Evolutionary conservation across 2,329 filamentous ascomycete genomes (phyloP), one percentile per base, ranked within the genome.

Genomic region (Arthroderma sp.): DNA sequence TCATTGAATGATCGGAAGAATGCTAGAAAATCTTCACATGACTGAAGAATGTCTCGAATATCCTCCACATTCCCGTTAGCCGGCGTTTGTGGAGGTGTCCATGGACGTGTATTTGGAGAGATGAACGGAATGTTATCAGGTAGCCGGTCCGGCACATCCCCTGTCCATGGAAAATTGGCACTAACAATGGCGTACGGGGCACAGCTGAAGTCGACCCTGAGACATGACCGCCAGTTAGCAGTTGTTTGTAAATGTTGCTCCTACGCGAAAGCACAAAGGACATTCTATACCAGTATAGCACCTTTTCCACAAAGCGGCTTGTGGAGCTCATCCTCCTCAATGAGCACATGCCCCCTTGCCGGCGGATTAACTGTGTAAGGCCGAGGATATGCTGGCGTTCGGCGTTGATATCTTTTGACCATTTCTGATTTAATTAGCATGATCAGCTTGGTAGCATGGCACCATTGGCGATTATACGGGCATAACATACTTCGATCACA

Each of bases 181-280:
- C 52, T 49, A 37, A 57, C 51, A 32, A 59, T 57, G 11, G 58
- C 56, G 31, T 57, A 57, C 29, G 56, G 50, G 29, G 55, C 58
- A 40, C 58, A 59, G 40, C 53, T 57, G 37, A 58, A 56, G 46
- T 60, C 58, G 29, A 60, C 58, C 58, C 58, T 60, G 42, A 44
- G 40, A 8, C 29, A 38, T 5, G 27, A 28, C 10, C 8, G 29
- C 38, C 3, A 46, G 31, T n/a, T 8, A 40, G 29, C 4, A 39
- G 30, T 15, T n/a, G 15, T 22, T 22, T 22, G 15, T 22, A 7
- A 11, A 2, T 8, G n/a, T 4, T 29, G 29, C 1, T 11, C 8
- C 34, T 9, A 32, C 2, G 8, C 15, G 15, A 22, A 30, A 10
- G 3, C 5, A 6, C 29, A 22, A 34, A 27, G 34, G 8, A 8